A percentile compares a stretch with the other conserved stretches of the same genome.
phyloP scores from a whole-genome alignment of 805 yeast species.

The Huiozyma sinensis region DNA sequence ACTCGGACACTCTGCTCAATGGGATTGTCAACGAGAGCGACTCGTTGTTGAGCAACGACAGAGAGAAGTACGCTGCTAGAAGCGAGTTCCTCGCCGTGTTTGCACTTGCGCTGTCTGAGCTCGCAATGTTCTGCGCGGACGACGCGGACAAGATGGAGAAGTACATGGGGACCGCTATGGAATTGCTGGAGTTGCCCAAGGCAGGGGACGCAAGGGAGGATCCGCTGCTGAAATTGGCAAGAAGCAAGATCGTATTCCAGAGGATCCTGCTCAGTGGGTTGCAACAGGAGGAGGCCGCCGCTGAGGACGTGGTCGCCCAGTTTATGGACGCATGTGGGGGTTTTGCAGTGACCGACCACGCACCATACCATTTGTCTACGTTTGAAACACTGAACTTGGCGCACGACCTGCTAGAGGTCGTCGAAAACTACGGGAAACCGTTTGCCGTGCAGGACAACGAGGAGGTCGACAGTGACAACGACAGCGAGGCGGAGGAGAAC shows the following conservation, averaged over 20 bases:
- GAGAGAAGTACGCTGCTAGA: conserved; percentile 14
- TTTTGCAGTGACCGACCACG: conserved; percentile 25
- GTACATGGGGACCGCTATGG: conserved; percentile 59
- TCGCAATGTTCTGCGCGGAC: conserved; percentile 42
- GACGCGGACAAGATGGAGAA: conserved; percentile 26
- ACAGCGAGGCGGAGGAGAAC: conserved; percentile 31
- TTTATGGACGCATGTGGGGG: conserved; percentile 27
- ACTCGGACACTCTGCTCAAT: conserved; percentile 55
- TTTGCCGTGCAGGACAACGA: conserved; percentile 38
- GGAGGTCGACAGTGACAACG: conserved; percentile 50
- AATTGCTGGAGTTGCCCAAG: conserved; percentile 44
- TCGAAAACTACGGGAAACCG: conserved; percentile 49
- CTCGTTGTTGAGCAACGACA: conserved; percentile 37
- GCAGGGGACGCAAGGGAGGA: conserved; percentile 31
- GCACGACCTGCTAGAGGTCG: conserved; percentile 59
- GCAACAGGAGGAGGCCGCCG: conserved; percentile 36
- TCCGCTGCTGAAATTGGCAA: conserved; percentile 39
- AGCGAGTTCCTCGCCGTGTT: conserved; percentile 62
- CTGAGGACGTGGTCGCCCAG: conserved; percentile 37
- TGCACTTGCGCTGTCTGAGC: conserved; percentile 57
- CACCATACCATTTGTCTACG: conserved; percentile 27
- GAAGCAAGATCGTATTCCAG: conserved; percentile 44
- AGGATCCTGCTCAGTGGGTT: conserved; percentile 50
- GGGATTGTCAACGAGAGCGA: conserved; percentile 94
- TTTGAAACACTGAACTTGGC: conserved; percentile 46